A percentile compares a stretch with the other conserved stretches of the same genome.
Evolutionary conservation across 2,329 filamentous ascomycete species (phyloP).

Genomic region (Ophioceras dolichostomum): DNA sequence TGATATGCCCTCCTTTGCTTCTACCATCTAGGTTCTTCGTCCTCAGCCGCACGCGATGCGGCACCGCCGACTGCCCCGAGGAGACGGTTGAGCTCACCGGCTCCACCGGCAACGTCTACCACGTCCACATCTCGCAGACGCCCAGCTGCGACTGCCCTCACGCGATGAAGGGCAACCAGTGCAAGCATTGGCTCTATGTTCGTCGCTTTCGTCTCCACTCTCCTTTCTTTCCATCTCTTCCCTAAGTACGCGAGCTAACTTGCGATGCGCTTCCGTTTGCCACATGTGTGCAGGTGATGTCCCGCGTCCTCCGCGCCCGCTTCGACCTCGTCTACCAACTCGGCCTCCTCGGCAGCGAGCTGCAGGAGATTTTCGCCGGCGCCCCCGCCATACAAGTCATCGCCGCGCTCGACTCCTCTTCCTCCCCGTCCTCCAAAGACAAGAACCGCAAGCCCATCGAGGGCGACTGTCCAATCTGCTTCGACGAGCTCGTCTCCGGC

Average conservation of each 20-base stretch:
- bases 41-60: slow-evolving; percentile 23
- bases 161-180: slow-evolving; percentile 39
- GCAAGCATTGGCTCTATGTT: slow-evolving; percentile 54
- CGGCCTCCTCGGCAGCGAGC: slow-evolving; percentile 44
- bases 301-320: slow-evolving; percentile 44
- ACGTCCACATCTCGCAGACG: slow-evolving; percentile 35
- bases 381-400: slow-evolving; percentile 36
- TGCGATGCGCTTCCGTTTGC: background rate
- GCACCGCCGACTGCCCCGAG: slow-evolving; percentile 24
- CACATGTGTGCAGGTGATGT: slow-evolving; percentile 31
- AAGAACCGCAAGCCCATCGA: slow-evolving; percentile 35
- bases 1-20: background rate
- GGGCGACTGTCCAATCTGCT: slow-evolving; percentile 46
- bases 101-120: slow-evolving; percentile 55
- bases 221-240: background rate
- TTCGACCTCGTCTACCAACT: slow-evolving; percentile 47
- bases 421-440: slow-evolving; percentile 9
- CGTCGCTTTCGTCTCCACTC: slow-evolving; percentile 10
- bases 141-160: slow-evolving; percentile 46
- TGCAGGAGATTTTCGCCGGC: slow-evolving; percentile 42
- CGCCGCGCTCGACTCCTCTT: background rate
- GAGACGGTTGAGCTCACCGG: slow-evolving; percentile 49
- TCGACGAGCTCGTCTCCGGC: slow-evolving; percentile 26
- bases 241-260: background rate
- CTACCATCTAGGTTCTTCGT: slow-evolving; percentile 37